Conservation (phyloP, 2,329 filamentous ascomycete species). For the Pestalotiopsis sp. region DNA sequence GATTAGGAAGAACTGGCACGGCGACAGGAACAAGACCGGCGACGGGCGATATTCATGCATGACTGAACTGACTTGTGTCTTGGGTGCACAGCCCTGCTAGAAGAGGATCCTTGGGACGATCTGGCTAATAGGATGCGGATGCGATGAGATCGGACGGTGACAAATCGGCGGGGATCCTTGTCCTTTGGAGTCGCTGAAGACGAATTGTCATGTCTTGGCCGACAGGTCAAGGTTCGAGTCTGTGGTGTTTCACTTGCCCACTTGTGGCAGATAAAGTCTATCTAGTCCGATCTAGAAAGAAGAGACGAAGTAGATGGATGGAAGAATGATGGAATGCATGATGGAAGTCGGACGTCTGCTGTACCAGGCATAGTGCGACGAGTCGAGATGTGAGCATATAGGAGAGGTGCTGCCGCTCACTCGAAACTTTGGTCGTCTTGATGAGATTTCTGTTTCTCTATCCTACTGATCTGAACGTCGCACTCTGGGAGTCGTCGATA, state of each 20-base stretch:
- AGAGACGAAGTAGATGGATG: constrained; percentile 1
- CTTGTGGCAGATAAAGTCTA: constrained; percentile 9
- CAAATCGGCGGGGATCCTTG: neutral
- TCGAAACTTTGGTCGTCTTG: neutral
- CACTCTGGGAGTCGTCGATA: neutral
- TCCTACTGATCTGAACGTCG: too few species aligned
- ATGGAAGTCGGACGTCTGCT: neutral
- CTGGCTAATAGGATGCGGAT: constrained; percentile 7
- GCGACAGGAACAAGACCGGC: neutral
- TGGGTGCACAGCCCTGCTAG: neutral
- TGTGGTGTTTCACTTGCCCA: constrained; percentile 10
- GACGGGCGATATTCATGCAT: neutral
- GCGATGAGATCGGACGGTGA: neutral
- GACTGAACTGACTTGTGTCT: neutral
- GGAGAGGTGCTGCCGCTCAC: neutral
- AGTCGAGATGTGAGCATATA: neutral
- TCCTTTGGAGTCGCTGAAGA: neutral
- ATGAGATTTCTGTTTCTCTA: too few species aligned
- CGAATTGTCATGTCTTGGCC: neutral
- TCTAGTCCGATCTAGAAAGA: constrained; percentile 4
- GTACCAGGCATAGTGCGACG: neutral
- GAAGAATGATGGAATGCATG: constrained; percentile 9
- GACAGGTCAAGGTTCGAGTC: neutral
- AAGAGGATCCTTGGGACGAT: constrained; percentile 6
- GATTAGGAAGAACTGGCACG: constrained; percentile 8